phyloP scores from a whole-genome alignment of 192 early-diverging fungal genomes.

The Umbelopsis isabellina region DNA sequence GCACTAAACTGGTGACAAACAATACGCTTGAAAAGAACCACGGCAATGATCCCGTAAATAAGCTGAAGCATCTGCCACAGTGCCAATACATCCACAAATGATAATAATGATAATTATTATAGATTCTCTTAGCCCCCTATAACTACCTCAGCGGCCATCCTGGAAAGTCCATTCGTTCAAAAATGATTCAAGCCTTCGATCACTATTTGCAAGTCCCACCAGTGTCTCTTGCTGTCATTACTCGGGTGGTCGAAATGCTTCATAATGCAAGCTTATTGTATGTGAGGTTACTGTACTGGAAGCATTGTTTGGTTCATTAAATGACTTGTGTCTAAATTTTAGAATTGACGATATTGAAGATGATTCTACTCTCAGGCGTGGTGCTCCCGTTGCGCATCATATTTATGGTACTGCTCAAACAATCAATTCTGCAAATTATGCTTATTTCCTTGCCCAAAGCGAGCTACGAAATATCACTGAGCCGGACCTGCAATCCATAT shows the following conservation, averaged over 20 bases:
- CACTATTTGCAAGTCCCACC: slow-evolving; percentile 78
- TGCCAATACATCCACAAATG: not conserved
- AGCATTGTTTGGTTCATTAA: not conserved
- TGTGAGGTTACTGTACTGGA: not conserved
- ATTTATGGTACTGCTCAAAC: slow-evolving; percentile 93
- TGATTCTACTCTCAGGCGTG: slow-evolving; percentile 82
- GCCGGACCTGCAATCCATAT: slow-evolving; percentile 75
- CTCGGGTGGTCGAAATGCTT: slow-evolving; percentile 87
- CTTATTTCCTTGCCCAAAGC: slow-evolving; percentile 90
- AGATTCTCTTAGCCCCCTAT: slow-evolving; percentile 91
- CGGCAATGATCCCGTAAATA: slow-evolving; percentile 5
- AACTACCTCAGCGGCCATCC: slow-evolving; percentile 80
- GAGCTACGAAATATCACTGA: slow-evolving; percentile 68
- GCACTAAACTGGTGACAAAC: not conserved
- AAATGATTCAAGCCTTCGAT: slow-evolving; percentile 91
- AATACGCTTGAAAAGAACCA: not conserved
- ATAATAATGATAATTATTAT: slow-evolving; percentile 25
- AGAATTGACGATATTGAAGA: slow-evolving; percentile 98
- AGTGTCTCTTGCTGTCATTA: slow-evolving; percentile 67
- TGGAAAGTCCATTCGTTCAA: slow-evolving; percentile 91
- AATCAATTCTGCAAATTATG: slow-evolving; percentile 96
- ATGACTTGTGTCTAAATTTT: not conserved
- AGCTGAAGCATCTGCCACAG: not conserved
- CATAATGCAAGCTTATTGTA: slow-evolving; percentile 91
- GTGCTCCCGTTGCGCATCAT: slow-evolving; percentile 90